These are phyloP conservation scores for Kodamaea arcana DNA, from an alignment of 1,139 yeast genomes.

Conservation along the genomic window DNA sequence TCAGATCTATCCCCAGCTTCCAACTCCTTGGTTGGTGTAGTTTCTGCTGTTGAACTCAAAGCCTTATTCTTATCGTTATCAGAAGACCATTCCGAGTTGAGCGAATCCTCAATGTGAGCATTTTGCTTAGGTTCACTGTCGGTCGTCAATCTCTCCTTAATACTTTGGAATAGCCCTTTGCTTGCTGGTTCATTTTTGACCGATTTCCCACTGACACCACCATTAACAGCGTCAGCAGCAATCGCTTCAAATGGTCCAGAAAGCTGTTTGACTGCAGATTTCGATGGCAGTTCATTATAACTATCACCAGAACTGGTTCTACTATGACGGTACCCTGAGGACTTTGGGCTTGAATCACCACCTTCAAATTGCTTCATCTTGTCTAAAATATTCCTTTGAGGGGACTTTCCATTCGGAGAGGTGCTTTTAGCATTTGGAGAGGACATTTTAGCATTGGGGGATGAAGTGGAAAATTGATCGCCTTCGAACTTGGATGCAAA, in stretches of 20 bases:
- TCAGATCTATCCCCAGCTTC: conserved; percentile 14
- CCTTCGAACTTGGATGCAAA: conserved; percentile 18
- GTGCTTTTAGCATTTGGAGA: conserved; percentile 11
- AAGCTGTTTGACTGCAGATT: conserved; percentile 6
- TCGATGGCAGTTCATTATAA: conserved; percentile 3
- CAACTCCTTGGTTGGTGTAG: conserved; percentile 27
- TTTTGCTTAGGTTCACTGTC: conserved; percentile 11
- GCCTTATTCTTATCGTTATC: conserved; percentile 10
- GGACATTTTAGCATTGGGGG: conserved; percentile 12
- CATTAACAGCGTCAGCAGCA: conserved; percentile 7
- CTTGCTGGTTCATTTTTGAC: conserved; percentile 9
- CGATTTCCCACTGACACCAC: conserved; percentile 8
- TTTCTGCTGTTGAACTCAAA: conserved; percentile 26
- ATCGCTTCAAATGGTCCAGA: conserved; percentile 17
- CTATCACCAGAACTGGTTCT: conserved; percentile 6
- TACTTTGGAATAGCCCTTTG: conserved; percentile 34
- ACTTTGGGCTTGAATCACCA: not conserved
- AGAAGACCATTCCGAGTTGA: conserved; percentile 2
- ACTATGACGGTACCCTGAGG: conserved; percentile 5
- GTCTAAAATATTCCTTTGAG: conserved; percentile 28
- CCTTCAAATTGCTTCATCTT: conserved; percentile 39
- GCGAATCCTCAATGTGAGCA: conserved; percentile 1
- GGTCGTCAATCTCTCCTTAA: conserved; percentile 27
- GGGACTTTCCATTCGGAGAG: conserved; percentile 14
- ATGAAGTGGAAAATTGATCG: conserved; percentile 7